phyloP scores from a whole-genome alignment of 2,329 filamentous ascomycete species.

The Daldinia sp. region DNA sequence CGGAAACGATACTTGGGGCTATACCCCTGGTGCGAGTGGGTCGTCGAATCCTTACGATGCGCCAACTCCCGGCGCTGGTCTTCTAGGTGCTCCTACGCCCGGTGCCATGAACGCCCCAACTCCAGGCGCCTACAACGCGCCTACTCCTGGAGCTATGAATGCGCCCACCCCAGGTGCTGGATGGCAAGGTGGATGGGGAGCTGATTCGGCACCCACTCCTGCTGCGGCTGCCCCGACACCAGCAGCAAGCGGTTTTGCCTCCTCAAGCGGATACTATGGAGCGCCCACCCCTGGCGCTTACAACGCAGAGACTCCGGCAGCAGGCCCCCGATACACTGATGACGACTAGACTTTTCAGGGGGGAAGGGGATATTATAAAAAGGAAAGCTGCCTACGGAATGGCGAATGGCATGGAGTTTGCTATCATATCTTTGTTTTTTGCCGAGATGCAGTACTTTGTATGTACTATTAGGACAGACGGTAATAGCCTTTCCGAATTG shows the following conservation, averaged over 20 bases:
- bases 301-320: conserved; percentile 51
- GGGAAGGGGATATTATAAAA: conserved; percentile 9
- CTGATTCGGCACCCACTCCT: conserved; percentile 75
- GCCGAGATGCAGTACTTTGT: not conserved
- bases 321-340: conserved; percentile 51
- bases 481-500: conserved; percentile 17
- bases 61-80: conserved; percentile 71
- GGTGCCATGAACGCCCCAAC: conserved; percentile 76
- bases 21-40: conserved; percentile 64
- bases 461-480: conserved; percentile 22
- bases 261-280: conserved; percentile 63
- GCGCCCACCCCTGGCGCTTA: conserved; percentile 52
- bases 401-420: conserved; percentile 26
- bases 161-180: conserved; percentile 78
- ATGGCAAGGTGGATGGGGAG: conserved; percentile 70
- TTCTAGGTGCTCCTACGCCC: conserved; percentile 70
- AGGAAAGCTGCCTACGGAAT: conserved; percentile 31
- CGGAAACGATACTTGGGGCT: conserved; percentile 71
- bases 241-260: conserved; percentile 67
- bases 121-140: conserved; percentile 74
- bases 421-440: conserved; percentile 14
- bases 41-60: conserved; percentile 72
- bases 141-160: conserved; percentile 69
- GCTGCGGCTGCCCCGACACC: conserved; percentile 76
- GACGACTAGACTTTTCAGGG: conserved; percentile 45